Percentiles rank a stretch among this genome's conserved stretches.
phyloP scores from a whole-genome alignment of 2,329 filamentous ascomycete species.

The Trichoderma polysporum region DNA sequence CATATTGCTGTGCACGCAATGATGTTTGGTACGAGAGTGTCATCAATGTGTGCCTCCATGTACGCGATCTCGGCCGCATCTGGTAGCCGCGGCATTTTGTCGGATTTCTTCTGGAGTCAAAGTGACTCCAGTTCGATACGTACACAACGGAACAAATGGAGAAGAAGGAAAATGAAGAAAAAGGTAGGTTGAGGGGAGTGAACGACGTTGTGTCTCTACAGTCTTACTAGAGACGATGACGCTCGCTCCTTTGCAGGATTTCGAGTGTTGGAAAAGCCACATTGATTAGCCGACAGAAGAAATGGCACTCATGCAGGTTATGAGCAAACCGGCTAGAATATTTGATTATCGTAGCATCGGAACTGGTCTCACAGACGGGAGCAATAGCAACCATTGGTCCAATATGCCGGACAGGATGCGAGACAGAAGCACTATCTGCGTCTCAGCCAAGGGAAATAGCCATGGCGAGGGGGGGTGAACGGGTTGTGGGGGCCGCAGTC shows the following conservation, averaged over 20 bases:
- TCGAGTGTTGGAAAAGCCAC: neutral
- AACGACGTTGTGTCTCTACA: neutral
- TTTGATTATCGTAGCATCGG: neutral
- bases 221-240: neutral
- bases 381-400: neutral
- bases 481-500: neutral
- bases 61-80: neutral
- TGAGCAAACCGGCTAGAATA: neutral
- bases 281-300: neutral
- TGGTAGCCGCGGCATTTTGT: neutral
- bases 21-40: neutral
- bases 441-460: neutral
- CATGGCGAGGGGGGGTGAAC: neutral
- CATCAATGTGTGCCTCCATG: constrained; percentile 1
- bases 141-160: neutral
- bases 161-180: neutral
- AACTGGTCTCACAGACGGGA: neutral
- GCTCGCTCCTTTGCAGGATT: neutral
- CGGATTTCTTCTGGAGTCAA: neutral
- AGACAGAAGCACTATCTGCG: neutral
- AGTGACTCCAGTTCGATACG: neutral
- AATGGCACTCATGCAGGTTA: neutral
- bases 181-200: neutral
- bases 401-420: neutral
- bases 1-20: neutral